A percentile compares a stretch with the other conserved stretches of the same genome.
phyloP scores from a whole-genome alignment of 2,329 filamentous ascomycete genomes.

The Fusarium devonianum region DNA sequence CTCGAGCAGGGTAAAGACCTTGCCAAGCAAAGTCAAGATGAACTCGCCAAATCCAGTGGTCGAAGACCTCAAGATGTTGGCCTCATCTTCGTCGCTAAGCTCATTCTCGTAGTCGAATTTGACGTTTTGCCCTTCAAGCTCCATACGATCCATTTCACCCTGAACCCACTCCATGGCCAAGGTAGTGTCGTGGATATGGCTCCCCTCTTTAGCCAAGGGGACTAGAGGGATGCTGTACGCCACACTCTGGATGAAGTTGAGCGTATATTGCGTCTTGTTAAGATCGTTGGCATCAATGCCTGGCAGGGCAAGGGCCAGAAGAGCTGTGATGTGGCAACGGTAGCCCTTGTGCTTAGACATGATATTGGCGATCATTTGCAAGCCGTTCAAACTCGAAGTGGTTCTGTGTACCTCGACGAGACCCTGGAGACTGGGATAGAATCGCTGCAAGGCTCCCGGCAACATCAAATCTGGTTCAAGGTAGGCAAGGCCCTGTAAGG shows the following conservation, averaged over 20 bases:
- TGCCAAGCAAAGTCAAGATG: constrained; percentile 85
- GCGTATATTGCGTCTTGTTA: constrained; percentile 92
- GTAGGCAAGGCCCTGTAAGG: constrained; percentile 87
- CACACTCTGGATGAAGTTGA: constrained; percentile 94
- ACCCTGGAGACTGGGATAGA: constrained; percentile 96
- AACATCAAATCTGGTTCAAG: constrained; percentile 91
- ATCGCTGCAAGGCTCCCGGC: constrained; percentile 90
- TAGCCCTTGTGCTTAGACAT: constrained; percentile 96
- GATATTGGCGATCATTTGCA: constrained; percentile 90
- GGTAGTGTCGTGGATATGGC: constrained; percentile 73
- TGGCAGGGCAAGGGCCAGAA: constrained; percentile 90
- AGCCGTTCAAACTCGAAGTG: constrained; percentile 87
- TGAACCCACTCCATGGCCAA: constrained; percentile 94
- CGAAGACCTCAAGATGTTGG: constrained; percentile 87
- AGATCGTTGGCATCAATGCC: constrained; percentile 98
- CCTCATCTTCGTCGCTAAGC: constrained; percentile 85
- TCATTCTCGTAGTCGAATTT: constrained; percentile 85
- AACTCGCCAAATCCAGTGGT: constrained; percentile 96
- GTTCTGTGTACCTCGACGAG: constrained; percentile 97
- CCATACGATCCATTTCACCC: constrained; percentile 91
- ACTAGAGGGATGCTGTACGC: constrained; percentile 96
- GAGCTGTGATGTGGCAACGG: constrained; percentile 90
- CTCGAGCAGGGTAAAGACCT: constrained; percentile 93
- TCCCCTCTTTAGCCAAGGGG: constrained; percentile 68
- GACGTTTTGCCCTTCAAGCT: constrained; percentile 83